Evolutionary conservation across 1,284 basidiomycete genomes (phyloP).

Genomic region (Taiwanofungus camphoratus): DNA sequence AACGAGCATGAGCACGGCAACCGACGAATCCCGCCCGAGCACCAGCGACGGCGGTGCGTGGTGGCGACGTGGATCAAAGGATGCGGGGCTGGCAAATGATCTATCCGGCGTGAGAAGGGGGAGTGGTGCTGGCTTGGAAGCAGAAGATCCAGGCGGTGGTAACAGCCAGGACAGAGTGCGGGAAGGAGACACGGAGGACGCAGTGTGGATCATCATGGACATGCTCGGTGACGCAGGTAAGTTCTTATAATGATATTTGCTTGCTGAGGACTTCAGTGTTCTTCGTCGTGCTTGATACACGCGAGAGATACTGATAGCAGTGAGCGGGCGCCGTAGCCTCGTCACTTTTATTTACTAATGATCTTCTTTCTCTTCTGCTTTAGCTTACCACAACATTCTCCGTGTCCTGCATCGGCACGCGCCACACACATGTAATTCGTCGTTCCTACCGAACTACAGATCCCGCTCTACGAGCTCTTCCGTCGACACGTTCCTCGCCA

Average conservation of each 20-base stretch:
- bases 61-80: constrained; percentile 23
- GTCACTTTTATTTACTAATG: not conserved
- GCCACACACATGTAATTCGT: constrained; percentile 32
- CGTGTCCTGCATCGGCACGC: constrained; percentile 56
- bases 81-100: constrained; percentile 17
- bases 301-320: not conserved
- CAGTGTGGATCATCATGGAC: constrained; percentile 56
- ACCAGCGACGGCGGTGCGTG: constrained; percentile 9
- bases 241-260: constrained; percentile 16
- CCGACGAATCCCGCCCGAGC: not conserved
- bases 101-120: constrained; percentile 9
- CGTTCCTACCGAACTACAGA: constrained; percentile 7
- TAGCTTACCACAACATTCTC: constrained; percentile 46
- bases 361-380: constrained; percentile 33
- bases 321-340: no score
- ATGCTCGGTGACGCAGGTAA: constrained; percentile 48
- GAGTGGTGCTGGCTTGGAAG: constrained; percentile 10
- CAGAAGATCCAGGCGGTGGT: constrained; percentile 11
- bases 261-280: no score
- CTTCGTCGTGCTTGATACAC: not conserved
- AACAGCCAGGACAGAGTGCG: constrained; percentile 9
- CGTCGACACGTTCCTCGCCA: constrained; percentile 10
- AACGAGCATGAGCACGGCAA: not conserved
- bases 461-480: not conserved
- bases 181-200: constrained; percentile 18